Base-by-base conservation (phyloP, 208 protist genomes). In the Leishmania amazonensis region DNA sequence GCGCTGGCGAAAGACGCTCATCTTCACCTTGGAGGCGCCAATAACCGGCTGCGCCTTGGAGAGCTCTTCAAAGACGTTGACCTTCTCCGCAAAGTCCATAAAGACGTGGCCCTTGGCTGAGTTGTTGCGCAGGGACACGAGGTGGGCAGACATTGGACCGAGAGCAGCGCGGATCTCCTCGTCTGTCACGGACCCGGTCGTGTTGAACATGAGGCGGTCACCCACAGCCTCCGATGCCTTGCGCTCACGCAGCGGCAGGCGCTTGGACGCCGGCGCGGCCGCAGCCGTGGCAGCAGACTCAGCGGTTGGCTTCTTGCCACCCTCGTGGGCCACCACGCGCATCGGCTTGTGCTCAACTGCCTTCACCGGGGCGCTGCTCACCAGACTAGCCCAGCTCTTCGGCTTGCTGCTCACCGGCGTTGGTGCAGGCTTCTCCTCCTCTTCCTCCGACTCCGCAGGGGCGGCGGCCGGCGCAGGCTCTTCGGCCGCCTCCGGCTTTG, bases 181-280 rank as follows among this genome's bases (percentile, higher is more conserved):
- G 76, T 97, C 94, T n/a, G 87, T 94, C 45, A 95, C 91, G 42
- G 75, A 28, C 65, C 85, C 81, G 49, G 88, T 87, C 76, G 90
- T 94, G 81, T 90, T 96, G 90, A 97, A 96, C 91, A 97, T 95
- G 73, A 96, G 86, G 74, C 92, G 92, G 79, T 96, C 93, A 60
- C 92, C 94, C 57, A 94, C 83, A 47, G 91, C 65, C 65, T 85
- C 88, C 42, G 65, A 83, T 17, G 60, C 78, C 84, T 90, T 76
- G 79, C 85, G 78, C 81, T 93, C 88, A 65, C 76, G 88, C 60
- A 67, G 89, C 72, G 85, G 78, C 6, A 76, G 75, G 38, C 79
- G 80, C 64, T 83, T 85, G 81, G 79, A 58, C 54, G 80, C 75
- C 35, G 57, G 57, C 2, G 73, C 28, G 28, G 62, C 83, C 74